Conservation (phyloP, 2,329 filamentous ascomycete species). For the Penicillium sp. region DNA sequence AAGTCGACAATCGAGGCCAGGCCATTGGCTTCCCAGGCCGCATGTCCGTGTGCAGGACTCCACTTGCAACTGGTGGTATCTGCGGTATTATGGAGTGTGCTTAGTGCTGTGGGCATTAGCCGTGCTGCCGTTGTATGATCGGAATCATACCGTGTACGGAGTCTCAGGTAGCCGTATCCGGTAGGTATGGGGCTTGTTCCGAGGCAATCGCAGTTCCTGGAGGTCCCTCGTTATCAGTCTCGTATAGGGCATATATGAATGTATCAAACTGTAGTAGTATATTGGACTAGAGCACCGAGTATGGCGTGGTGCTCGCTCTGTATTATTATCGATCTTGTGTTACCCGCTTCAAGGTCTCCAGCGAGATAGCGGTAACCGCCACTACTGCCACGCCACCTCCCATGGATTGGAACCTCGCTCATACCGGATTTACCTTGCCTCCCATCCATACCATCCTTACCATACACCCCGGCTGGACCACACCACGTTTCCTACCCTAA, state of each 20-base stretch:
- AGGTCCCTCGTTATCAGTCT: not conserved
- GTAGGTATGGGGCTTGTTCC: not conserved
- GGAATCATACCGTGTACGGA: not conserved
- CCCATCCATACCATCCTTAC: not conserved
- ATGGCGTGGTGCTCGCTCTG: no score
- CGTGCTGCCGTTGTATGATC: not conserved
- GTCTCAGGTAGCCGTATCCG: not conserved
- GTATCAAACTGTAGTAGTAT: not conserved
- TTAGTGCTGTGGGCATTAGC: not conserved
- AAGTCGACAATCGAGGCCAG: conserved; percentile 14
- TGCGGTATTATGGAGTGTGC: not conserved
- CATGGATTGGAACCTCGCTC: not conserved
- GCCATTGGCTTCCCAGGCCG: conserved; percentile 13
- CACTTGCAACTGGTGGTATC: not conserved
- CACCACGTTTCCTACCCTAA: conserved; percentile 1
- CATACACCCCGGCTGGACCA: not conserved
- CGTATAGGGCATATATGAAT: not conserved
- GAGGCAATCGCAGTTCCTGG: not conserved
- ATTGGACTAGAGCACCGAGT: no score
- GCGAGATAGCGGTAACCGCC: not conserved
- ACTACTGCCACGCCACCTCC: not conserved
- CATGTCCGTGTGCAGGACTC: not conserved
- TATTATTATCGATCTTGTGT: no score
- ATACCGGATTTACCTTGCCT: not conserved
- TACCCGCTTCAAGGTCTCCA: no score